These are phyloP conservation scores for Malania oleifera DNA, from an alignment of 164 flowering plant species.

Conservation along the genomic window DNA sequence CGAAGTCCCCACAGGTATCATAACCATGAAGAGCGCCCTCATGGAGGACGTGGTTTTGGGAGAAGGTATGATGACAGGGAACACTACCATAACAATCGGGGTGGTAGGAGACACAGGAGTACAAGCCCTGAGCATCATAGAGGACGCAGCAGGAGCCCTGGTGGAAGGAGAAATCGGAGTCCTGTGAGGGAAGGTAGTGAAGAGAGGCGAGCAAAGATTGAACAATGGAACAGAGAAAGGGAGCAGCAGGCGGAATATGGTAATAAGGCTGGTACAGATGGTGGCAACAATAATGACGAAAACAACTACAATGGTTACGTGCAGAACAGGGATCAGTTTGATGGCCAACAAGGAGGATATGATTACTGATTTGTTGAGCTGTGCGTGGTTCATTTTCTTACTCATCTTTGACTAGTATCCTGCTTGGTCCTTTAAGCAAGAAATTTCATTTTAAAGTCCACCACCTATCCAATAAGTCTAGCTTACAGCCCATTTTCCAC, in stretches of 20 bases:
- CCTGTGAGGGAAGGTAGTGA: constrained; percentile 86
- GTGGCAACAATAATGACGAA: constrained; percentile 13
- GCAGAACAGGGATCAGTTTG: constrained; percentile 23
- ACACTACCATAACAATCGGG: constrained; percentile 1
- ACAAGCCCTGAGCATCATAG: constrained; percentile 57
- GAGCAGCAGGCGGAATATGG: constrained; percentile 49
- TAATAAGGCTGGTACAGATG: constrained; percentile 16
- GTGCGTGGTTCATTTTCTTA: constrained; percentile 32
- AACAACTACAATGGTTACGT: constrained; percentile 14
- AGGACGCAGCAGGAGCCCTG: constrained; percentile 68
- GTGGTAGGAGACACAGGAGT: constrained; percentile 58
- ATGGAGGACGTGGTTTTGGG: constrained; percentile 23
- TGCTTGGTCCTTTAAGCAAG: neutral
- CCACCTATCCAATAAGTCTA: constrained; percentile 18
- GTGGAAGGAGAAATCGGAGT: constrained; percentile 53
- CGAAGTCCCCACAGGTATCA: constrained; percentile 20
- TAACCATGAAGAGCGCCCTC: constrained; percentile 19
- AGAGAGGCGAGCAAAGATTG: constrained; percentile 90
- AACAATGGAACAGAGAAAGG: constrained; percentile 84
- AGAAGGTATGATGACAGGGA: constrained; percentile 22
- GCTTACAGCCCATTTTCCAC: constrained; percentile 58
- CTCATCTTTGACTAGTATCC: neutral
- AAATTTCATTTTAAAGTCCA: constrained; percentile 2
- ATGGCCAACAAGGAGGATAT: constrained; percentile 28
- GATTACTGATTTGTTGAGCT: constrained; percentile 26